Base-by-base conservation (phyloP, 164 flowering plant genomes). In the Tetracentron sinense region DNA sequence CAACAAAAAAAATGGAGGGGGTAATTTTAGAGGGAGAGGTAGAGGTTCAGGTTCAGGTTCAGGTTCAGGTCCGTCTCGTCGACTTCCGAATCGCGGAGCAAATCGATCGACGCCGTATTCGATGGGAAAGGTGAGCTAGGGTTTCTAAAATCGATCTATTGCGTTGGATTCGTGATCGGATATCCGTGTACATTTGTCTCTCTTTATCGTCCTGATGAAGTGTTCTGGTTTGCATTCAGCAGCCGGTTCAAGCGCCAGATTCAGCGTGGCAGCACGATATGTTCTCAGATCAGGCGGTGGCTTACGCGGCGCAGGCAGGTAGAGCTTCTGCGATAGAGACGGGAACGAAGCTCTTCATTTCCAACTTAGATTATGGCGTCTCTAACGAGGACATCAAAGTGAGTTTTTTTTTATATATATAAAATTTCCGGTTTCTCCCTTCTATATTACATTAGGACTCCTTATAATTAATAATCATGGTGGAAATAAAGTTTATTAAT, bases 311-410 rank as follows among this genome's bases (percentile, higher is more conserved):
- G 0, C 81, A 72, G 42, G 77, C 73, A 6, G 85, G 75, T 42
- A 72, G 88, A 26, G 70, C 81, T 2, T 73, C 89, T 19, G 72
- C 83, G 6, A 85, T 90, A 6, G 96, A 90, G 66, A 88, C 98
- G 0, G 98, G 97, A 15, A 88, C 97, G 4, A 92, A 92, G 85
- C 89, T 92, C 2, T 84, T 84, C 65, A 76, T 92, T 6, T 86
- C 96, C 1, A 92, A 92, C 66, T 65, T 92, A 29, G 96, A 90
- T 28, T 90, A 85, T 44, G 96, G 93, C 2, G 97, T 92, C 14
- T 86, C 96, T 14, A 83, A 81, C 55, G 98, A 90, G 56, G 98
- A 92, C 53, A 84, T 92, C 52, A 87, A 90, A 92, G 98, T 92
- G 53, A 14, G 28, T 58, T 35, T 7, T 21, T 15, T 33, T 55